Percentiles rank a stretch among this genome's conserved stretches.
Evolutionary conservation across 2,329 filamentous ascomycete species (phyloP).

Genomic region (Teratosphaeria zuluensis): DNA sequence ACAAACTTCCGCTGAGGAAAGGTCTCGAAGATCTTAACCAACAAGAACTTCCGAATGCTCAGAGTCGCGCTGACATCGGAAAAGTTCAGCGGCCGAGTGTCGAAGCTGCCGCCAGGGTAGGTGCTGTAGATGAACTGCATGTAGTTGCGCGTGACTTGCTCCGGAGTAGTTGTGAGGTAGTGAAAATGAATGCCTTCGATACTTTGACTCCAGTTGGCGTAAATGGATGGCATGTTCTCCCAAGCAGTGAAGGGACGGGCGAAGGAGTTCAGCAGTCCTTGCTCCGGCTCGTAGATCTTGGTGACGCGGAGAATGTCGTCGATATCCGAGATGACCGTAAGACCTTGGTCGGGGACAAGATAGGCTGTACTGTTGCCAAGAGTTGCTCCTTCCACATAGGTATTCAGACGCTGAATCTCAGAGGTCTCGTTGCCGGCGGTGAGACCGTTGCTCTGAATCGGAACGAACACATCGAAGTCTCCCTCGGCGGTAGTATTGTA

Average conservation of each 20-base stretch:
- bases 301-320: conserved; percentile 74
- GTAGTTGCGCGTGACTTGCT: conserved; percentile 67
- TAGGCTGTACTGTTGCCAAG: conserved; percentile 68
- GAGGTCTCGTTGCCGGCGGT: conserved; percentile 55
- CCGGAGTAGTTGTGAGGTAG: conserved; percentile 71
- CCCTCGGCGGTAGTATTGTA: conserved; percentile 57
- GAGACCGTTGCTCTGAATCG: conserved; percentile 51
- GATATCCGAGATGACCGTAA: conserved; percentile 68
- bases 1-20: conserved; percentile 68
- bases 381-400: conserved; percentile 53
- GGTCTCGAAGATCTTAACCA: conserved; percentile 63
- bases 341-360: conserved; percentile 58
- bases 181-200: conserved; percentile 66
- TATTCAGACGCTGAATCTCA: conserved; percentile 57
- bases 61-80: conserved; percentile 64
- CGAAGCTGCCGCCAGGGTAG: conserved; percentile 68
- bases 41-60: conserved; percentile 58
- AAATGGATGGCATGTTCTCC: conserved; percentile 73
- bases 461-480: conserved; percentile 64
- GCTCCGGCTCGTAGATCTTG: conserved; percentile 66
- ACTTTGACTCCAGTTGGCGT: conserved; percentile 62
- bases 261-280: conserved; percentile 69
- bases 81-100: conserved; percentile 71
- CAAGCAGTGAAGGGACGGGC: conserved; percentile 60
- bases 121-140: conserved; percentile 72